phyloP scores from a whole-genome alignment of 2,329 filamentous ascomycete genomes.

The Lachnellula subtilissima region DNA sequence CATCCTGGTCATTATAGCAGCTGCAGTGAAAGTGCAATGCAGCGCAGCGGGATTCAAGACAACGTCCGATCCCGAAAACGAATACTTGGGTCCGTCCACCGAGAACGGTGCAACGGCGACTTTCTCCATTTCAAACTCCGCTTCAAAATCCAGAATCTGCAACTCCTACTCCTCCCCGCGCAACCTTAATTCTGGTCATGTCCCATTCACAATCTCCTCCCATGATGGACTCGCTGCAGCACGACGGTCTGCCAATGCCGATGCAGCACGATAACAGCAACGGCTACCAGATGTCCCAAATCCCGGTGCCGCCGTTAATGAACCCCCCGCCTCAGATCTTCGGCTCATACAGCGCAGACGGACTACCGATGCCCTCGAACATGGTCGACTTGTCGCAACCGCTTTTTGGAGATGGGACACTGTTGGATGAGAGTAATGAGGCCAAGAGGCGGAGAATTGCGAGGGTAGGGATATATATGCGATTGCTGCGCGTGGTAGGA shows the following conservation, averaged over 20 bases:
- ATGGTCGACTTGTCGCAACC: slow-evolving; percentile 54
- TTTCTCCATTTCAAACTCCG: no score
- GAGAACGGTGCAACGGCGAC: no score
- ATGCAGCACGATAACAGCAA: slow-evolving; percentile 33
- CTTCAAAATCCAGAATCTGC: no score
- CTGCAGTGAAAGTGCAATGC: no score
- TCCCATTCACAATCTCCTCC: no score
- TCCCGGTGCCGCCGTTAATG: slow-evolving; percentile 56
- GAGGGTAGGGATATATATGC: slow-evolving; percentile 46
- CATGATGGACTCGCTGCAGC: not conserved
- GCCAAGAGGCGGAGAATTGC: slow-evolving; percentile 60
- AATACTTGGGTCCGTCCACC: no score
- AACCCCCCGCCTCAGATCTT: slow-evolving; percentile 68
- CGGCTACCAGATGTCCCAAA: slow-evolving; percentile 56
- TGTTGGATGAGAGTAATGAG: slow-evolving; percentile 67
- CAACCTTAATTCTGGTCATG: no score
- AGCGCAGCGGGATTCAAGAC: no score
- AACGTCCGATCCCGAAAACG: no score
- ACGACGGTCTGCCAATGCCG: slow-evolving; percentile 18
- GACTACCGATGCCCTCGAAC: slow-evolving; percentile 51
- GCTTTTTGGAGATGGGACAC: slow-evolving; percentile 53
- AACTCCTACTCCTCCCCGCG: no score
- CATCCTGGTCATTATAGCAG: no score
- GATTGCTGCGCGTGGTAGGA: not conserved
- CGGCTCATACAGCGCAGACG: slow-evolving; percentile 56